A percentile compares a stretch with the other conserved stretches of the same genome.
These are phyloP conservation scores for Xerophyta viscosa DNA, from an alignment of 106 monocot genomes.

Conservation along the genomic window DNA sequence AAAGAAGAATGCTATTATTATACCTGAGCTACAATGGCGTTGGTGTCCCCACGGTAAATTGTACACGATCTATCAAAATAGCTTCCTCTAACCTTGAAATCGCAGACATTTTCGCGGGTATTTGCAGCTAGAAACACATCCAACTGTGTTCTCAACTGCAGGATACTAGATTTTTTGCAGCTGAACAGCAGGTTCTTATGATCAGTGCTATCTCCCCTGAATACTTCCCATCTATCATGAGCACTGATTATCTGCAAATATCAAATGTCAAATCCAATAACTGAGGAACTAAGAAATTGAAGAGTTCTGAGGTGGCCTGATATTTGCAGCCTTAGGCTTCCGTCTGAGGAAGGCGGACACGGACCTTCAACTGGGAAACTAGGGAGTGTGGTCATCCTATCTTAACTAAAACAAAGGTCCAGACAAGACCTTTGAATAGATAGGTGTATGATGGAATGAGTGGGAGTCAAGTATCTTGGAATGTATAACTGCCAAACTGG, in stretches of 20 bases:
- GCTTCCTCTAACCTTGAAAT: constrained; percentile 22
- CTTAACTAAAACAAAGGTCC: too few relatives aligned
- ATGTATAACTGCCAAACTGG: too few relatives aligned
- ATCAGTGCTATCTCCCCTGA: constrained; percentile 17
- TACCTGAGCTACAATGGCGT: constrained; percentile 10
- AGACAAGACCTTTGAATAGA: too few relatives aligned
- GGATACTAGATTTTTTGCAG: constrained; percentile 11
- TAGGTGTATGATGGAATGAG: too few relatives aligned
- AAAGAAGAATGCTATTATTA: neutral
- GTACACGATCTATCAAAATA: constrained; percentile 21
- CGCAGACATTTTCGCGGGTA: constrained; percentile 10
- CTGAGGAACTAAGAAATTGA: too few relatives aligned
- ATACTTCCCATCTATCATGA: constrained; percentile 16
- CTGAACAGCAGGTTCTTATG: constrained; percentile 13
- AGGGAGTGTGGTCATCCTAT: too few relatives aligned
- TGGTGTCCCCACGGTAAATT: constrained; percentile 10
- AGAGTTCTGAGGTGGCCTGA: too few relatives aligned
- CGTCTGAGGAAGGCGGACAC: too few relatives aligned
- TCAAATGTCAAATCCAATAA: neutral
- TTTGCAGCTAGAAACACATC: constrained; percentile 22
- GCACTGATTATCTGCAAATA: constrained; percentile 13
- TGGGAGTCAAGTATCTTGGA: too few relatives aligned
- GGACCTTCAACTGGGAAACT: too few relatives aligned
- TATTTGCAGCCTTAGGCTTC: too few relatives aligned
- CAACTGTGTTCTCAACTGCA: constrained; percentile 17